Evolutionary conservation across 352 stramenopile genomes (phyloP), one percentile per base, ranked within the genome.

Genomic region (Phytopythium vexans): DNA sequence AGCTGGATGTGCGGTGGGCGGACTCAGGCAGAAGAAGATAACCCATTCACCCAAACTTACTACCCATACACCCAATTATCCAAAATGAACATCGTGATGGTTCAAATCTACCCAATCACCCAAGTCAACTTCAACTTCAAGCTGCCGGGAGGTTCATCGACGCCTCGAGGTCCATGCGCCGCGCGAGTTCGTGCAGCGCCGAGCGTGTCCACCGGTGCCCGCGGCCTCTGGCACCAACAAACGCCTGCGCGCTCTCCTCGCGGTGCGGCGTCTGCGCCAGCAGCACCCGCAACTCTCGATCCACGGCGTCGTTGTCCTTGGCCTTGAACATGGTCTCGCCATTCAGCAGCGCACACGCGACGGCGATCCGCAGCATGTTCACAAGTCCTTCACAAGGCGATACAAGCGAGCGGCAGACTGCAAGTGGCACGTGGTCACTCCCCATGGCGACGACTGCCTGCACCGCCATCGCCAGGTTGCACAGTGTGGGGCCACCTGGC

Each of bases 181-280:
- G 59, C 43, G 60, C 69, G 12, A 82, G 51, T 16, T 76, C 47
- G 40, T 78, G 67, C 39, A 86, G 49, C 27, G 70, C 64, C 40
- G 72, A 82, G 34, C 56, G 58, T 9, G 53, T 57, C 71, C 69
- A 86, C 15, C 64, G 60, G 52, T 77, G 57, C 8, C 47, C 39
- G 9, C 65, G 63, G 3, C 68, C 64, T 21, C 67, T 59, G 3
- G 54, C 66, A 14, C 42, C 52, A 3, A 77, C 55, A 49, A 76
- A 78, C 34, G 64, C 60, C 27, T 49, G 58, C n/a, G 76, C 34
- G 1, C 37, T 61, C 7, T 27, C 12, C 39, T 76, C 62, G 54
- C 61, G 64, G 27, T 63, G 36, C 1, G 3, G 6, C 8, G 70
- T 10, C 6, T 35, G 48, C 34, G 16, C 1, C 31, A 80, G 54